Evolutionary conservation across 352 stramenopile species (phyloP).

Genomic region (Phytophthora hybrid): DNA sequence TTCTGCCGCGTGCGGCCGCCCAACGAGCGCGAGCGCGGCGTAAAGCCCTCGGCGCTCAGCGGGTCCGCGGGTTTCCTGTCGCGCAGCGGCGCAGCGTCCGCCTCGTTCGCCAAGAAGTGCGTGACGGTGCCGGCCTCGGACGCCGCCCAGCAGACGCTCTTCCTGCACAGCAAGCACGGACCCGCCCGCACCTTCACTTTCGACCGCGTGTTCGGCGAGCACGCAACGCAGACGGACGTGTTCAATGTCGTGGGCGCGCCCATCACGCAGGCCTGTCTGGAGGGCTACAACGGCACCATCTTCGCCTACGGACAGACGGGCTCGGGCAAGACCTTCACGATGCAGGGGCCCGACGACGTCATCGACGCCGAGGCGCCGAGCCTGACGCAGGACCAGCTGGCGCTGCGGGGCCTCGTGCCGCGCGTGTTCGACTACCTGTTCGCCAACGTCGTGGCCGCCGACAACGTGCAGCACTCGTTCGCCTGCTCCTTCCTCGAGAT

Average conservation of each 20-base stretch:
- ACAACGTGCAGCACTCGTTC: constrained; percentile 71
- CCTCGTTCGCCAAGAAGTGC: constrained; percentile 66
- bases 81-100: constrained; percentile 14
- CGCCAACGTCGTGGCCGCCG: constrained; percentile 45
- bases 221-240: constrained; percentile 92
- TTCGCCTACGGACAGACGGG: constrained; percentile 89
- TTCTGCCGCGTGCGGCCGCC: constrained; percentile 89
- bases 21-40: constrained; percentile 75
- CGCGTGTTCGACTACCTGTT: constrained; percentile 90
- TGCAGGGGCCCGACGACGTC: constrained; percentile 82
- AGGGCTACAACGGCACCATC: constrained; percentile 90
- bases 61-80: constrained; percentile 31
- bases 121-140: constrained; percentile 58
- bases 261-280: constrained; percentile 79
- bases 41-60: neutral
- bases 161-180: constrained; percentile 63
- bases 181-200: constrained; percentile 87
- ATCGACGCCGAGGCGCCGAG: constrained; percentile 51
- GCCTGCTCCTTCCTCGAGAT: constrained; percentile 95
- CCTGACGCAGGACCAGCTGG: constrained; percentile 44
- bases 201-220: constrained; percentile 91
- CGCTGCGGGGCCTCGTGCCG: constrained; percentile 73
- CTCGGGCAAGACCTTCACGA: constrained; percentile 88
- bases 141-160: constrained; percentile 61
- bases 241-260: constrained; percentile 90